Conservation (phyloP, 805 yeast genomes). For the Saturnispora serradocipensis region DNA sequence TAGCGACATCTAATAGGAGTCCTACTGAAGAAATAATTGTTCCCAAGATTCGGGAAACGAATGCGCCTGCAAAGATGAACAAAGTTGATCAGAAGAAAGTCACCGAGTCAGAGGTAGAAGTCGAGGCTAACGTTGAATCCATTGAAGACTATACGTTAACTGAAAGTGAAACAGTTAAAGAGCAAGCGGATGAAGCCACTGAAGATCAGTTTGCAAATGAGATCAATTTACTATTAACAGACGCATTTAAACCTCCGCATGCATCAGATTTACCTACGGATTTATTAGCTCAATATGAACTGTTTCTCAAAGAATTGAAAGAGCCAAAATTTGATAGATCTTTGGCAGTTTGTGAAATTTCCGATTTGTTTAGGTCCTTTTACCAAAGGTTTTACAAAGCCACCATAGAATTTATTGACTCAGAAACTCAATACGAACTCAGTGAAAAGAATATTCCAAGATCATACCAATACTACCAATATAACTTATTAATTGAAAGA, state of each 20-base stretch:
- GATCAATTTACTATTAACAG: constrained; percentile 11
- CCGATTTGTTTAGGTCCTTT: constrained; percentile 28
- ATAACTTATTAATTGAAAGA: constrained; percentile 25
- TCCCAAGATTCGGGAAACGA: neutral
- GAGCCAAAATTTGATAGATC: constrained; percentile 30
- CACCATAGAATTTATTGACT: constrained; percentile 14
- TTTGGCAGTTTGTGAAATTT: constrained; percentile 27
- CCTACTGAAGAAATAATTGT: neutral
- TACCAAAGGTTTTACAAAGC: constrained; percentile 22
- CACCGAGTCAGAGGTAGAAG: neutral
- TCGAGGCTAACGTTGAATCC: neutral
- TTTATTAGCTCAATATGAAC: constrained; percentile 19
- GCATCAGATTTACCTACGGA: constrained; percentile 23
- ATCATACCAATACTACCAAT: constrained; percentile 14
- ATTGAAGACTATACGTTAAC: neutral
- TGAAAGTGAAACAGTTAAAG: neutral
- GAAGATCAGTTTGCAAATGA: neutral
- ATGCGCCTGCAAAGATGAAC: neutral
- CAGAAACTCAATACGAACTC: constrained; percentile 18
- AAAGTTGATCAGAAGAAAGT: neutral
- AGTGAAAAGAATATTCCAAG: constrained; percentile 7
- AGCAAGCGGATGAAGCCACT: neutral
- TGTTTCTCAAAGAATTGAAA: constrained; percentile 24
- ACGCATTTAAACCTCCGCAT: constrained; percentile 12
- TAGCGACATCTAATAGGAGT: neutral